phyloP scores from a whole-genome alignment of 2,329 filamentous ascomycete species.

The Arthrobotrys sinensis region DNA sequence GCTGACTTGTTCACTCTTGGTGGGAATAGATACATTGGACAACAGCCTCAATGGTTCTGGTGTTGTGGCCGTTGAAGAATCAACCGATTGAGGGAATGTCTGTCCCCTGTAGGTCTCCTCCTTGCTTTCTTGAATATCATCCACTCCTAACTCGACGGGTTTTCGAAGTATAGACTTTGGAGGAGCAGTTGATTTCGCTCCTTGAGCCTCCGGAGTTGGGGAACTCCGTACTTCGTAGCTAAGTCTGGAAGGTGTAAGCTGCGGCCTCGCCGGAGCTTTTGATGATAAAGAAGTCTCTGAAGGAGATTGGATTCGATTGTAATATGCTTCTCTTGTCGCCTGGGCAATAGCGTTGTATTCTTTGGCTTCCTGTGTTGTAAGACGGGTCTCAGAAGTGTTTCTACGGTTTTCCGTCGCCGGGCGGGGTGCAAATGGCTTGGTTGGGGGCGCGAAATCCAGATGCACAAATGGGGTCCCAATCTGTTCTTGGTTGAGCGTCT shows the following conservation, averaged over 20 bases:
- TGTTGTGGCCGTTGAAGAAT: conserved; percentile 22
- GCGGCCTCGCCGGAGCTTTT: conserved; percentile 33
- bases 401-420: conserved; percentile 36
- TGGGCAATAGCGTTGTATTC: conserved; percentile 61
- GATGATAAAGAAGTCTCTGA: conserved; percentile 34
- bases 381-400: conserved; percentile 38
- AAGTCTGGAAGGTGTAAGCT: conserved; percentile 49
- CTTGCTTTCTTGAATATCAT: conserved; percentile 27
- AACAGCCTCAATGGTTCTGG: conserved; percentile 36
- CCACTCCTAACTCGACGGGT: conserved; percentile 34
- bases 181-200: conserved; percentile 26
- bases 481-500: conserved; percentile 42
- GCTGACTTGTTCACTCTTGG: conserved; percentile 40
- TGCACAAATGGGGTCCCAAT: conserved; percentile 50
- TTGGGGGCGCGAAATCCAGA: conserved; percentile 52
- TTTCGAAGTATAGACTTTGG: conserved; percentile 59
- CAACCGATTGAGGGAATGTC: conserved; percentile 21
- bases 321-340: conserved; percentile 52
- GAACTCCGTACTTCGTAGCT: conserved; percentile 52
- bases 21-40: conserved; percentile 16
- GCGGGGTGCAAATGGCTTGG: conserved; percentile 55
- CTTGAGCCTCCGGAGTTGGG: conserved; percentile 45
- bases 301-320: conserved; percentile 41
- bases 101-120: conserved; percentile 29
- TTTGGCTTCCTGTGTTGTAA: conserved; percentile 59